These are phyloP conservation scores for Clausena lansium DNA, from an alignment of 345 rosid species.

Conservation along the genomic window DNA sequence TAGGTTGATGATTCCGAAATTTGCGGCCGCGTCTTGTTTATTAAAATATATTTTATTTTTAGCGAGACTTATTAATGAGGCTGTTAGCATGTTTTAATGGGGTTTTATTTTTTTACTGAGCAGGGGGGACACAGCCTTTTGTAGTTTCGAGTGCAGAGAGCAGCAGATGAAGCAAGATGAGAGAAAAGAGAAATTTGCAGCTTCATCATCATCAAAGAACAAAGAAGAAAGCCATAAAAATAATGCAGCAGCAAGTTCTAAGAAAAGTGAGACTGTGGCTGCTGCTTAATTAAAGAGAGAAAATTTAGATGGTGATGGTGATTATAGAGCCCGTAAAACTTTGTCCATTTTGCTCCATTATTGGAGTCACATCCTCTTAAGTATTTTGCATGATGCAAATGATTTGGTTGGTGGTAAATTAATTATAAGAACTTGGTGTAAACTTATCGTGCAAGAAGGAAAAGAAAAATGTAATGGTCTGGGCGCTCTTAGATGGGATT, in stretches of 20 bases:
- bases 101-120: background rate
- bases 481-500: background rate
- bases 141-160: slow-evolving; percentile 83
- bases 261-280: slow-evolving; percentile 31
- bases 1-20: background rate
- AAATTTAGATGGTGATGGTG: background rate
- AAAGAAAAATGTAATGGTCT: background rate
- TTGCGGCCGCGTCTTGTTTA: too few relatives aligned
- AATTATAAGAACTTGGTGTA: background rate
- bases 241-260: slow-evolving; percentile 20
- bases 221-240: slow-evolving; percentile 11
- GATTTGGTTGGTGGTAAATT: background rate
- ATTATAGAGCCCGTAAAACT: background rate
- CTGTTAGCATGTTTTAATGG: background rate
- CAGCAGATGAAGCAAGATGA: slow-evolving; percentile 69
- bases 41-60: too few relatives aligned
- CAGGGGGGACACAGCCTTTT: slow-evolving; percentile 90
- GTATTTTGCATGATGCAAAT: background rate
- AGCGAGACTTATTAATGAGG: background rate
- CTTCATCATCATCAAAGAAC: slow-evolving; percentile 16
- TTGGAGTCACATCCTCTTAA: background rate
- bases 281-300: slow-evolving; percentile 23
- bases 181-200: slow-evolving; percentile 34
- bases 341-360: background rate
- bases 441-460: background rate